Base-by-base conservation (phyloP, 2,329 filamentous ascomycete species). In the Knoxdaviesia proteae region DNA sequence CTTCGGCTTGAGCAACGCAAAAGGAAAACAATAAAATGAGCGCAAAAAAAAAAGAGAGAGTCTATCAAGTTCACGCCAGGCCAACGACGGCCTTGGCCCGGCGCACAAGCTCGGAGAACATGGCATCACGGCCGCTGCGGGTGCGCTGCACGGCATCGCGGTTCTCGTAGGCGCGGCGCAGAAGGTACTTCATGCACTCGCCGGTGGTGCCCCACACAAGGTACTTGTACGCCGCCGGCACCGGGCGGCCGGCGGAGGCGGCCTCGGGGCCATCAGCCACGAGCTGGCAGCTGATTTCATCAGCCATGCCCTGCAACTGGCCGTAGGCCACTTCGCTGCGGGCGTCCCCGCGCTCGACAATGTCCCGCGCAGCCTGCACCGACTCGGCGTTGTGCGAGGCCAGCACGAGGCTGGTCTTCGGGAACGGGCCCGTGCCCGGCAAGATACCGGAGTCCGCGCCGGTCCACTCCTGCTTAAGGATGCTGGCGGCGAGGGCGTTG, bases 221-320 rank as follows among this genome's bases (percentile, higher is more conserved):
- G 52, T 80, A 80, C 60, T 80, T 80, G 60, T 74, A 79, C 2
- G 65, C 65, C n/a, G 36, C 40, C 6, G 45, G 45, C 34, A 46
- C 45, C 20, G 20, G 20, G 20, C 20, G 20, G 20, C 20, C 20
- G 20, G 20, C 20, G 20, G 20, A 20, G 20, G 20, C 20, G 20
- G 20, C 20, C 5, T 40, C 34, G n/a, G 41, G 11, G 29, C 8
- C 36, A 33, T 41, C 46, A 30, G 42, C 43, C 9, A 69, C 54
- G 9, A 78, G 59, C 54, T 75, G 71, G 54, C 73, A 77, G 56
- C 79, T 84, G 42, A 96, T 76, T 55, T 94, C 87, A 51, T 96
- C 88, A 1, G 88, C 88, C 88, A 96, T 96, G 36, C 88, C 87
- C 63, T 88, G 81, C 1, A 94, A 71, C 61, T 94, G 87, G 3